Evolutionary conservation across 176 grass and related monocot genomes (phyloP), one percentile per base, ranked within the genome.

Genomic region (Lolium multiflorum): DNA sequence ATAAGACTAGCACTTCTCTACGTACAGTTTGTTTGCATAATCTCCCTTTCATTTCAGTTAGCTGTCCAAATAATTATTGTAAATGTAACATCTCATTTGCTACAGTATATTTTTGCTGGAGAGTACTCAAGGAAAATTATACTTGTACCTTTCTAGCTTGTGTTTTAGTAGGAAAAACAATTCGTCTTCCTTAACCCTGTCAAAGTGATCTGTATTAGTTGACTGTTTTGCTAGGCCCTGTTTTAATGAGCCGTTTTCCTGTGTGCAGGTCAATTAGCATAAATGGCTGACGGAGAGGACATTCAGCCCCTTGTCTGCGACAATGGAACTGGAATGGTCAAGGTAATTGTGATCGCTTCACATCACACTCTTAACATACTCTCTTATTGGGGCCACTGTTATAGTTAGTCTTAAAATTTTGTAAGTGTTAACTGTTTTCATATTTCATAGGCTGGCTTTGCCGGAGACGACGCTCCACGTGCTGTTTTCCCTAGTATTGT

Each of bases 281-380:
- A 81, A 89, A 94, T 97, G 94, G 90, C 92, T 41, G 90, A 97
- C 15, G 18, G 12, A 14, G 92, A 97, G 80, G 94, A 97, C 47
- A 97, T 97, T 79, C 94, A 97, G 72, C 92, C 94, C 65, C 94
- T 97, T 83, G 94, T 97, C 65, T 97, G 92, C 4, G 94, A 97
- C 88, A 97, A 97, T 89, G 92, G 94, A 87, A 97, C 92, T 0
- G 94, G 94, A 67, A 97, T 97, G 92, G 94, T 97, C 56, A 97
- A 97, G 92, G 94, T 97, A 92, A 90, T 52, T 78, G 39, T 62
- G 21, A 64, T 55, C 2, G 14, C 21, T 41, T 83, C 50, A 11
- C 46, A 86, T 81, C 46, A 5, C 17, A 44, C 21, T 81, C 24
- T 83, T 46, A 25, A 41, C 64, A 28, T 41, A 83, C 16, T 20